Evolutionary conservation across 139 green algal genomes (phyloP).

Genomic region (Coelastrella sp.): DNA sequence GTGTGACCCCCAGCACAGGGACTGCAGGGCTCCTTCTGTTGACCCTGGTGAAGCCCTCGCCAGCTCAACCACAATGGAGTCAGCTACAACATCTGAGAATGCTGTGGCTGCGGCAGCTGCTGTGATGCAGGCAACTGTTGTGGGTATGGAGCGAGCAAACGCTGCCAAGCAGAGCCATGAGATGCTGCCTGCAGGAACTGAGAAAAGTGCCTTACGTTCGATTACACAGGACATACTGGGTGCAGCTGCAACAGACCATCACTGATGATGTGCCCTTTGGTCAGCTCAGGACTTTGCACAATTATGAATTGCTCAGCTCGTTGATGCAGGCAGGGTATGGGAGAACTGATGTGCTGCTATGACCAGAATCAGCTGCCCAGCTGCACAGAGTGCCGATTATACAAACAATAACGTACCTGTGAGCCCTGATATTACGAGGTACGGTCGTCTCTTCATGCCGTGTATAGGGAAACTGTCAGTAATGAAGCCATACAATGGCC

Average conservation of each 20-base stretch:
- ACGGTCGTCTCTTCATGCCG: conserved; percentile 18
- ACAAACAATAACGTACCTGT: neutral
- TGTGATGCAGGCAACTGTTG: conserved; percentile 31
- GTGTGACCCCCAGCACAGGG: conserved; percentile 12
- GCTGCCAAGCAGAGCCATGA: conserved; percentile 20
- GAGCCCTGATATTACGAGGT: conserved; percentile 38
- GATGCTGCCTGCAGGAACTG: neutral
- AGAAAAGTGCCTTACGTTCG: too few species aligned
- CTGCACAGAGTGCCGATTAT: too few species aligned
- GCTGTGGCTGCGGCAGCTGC: conserved; percentile 19
- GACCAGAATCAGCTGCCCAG: too few species aligned
- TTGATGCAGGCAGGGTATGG: too few species aligned
- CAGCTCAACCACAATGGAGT: conserved; percentile 41
- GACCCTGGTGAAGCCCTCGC: conserved; percentile 19
- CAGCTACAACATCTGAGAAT: conserved; percentile 33
- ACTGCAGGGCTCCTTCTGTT: conserved; percentile 20
- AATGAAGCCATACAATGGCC: conserved; percentile 37
- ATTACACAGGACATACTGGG: too few species aligned
- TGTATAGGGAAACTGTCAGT: conserved; percentile 41
- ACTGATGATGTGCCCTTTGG: neutral
- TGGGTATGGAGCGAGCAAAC: neutral
- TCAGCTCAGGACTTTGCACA: neutral
- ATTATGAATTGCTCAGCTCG: too few species aligned
- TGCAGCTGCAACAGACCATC: neutral
- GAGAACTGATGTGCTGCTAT: too few species aligned